Percentiles rank a stretch among this genome's conserved stretches.
Conservation (phyloP, 768 basidiomycete genomes). For the Boletus eberwhitei region DNA sequence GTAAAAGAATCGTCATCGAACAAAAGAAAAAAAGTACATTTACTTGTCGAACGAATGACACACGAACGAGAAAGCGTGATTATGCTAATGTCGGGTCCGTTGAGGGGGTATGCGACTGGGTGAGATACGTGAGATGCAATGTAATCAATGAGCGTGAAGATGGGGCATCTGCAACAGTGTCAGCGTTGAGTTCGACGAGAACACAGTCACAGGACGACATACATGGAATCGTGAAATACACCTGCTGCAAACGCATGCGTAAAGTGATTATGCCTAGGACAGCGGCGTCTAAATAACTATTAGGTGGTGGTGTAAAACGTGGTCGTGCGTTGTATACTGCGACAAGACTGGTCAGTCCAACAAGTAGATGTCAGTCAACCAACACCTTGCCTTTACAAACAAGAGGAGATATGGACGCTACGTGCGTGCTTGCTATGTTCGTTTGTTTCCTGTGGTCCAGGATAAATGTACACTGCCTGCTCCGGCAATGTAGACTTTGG, state of each 20-base stretch:
- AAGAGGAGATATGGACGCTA: constrained; percentile 1
- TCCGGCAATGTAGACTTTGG: constrained; percentile 67
- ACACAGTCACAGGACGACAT: not conserved
- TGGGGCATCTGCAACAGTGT: constrained; percentile 25
- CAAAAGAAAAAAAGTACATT: not conserved
- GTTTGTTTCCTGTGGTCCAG: constrained; percentile 59
- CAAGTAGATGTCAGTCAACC: not conserved
- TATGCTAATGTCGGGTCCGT: constrained; percentile 24
- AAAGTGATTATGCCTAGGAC: constrained; percentile 29
- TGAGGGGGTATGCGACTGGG: constrained; percentile 26
- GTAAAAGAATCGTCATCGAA: constrained; percentile 5
- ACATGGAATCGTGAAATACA: constrained; percentile 31
- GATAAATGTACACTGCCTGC: constrained; percentile 79
- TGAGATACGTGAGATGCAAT: constrained; percentile 23
- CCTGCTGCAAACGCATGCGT: constrained; percentile 23
- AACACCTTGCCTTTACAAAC: constrained; percentile 26
- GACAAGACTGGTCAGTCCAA: constrained; percentile 1
- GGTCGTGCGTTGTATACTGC: constrained; percentile 29
- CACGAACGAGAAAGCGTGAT: constrained; percentile 25
- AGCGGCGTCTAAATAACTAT: constrained; percentile 22
- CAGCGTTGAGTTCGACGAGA: not conserved
- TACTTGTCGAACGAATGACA: constrained; percentile 20
- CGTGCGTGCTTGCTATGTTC: constrained; percentile 20
- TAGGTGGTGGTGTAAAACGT: constrained; percentile 26
- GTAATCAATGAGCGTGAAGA: constrained; percentile 22